Conservation (phyloP, 164 flowering plant genomes). For the Annona cherimola region DNA sequence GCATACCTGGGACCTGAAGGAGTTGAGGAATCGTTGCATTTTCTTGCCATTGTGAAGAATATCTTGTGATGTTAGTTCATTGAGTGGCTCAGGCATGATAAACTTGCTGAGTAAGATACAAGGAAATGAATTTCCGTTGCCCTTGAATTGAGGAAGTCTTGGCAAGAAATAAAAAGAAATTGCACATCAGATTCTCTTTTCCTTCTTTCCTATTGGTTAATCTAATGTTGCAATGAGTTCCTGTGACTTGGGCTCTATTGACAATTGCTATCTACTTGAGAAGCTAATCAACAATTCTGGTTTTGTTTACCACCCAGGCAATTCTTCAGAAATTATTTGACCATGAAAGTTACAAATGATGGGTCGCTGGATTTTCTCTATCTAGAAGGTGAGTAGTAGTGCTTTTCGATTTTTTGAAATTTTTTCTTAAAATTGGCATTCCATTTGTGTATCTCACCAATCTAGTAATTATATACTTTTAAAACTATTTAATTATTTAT, state of each 20-base stretch:
- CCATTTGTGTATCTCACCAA: too few relatives aligned
- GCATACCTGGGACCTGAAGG: neutral
- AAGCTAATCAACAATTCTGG: neutral
- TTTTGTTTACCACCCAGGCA: slow-evolving; percentile 26
- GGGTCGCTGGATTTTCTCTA: neutral
- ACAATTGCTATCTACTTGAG: neutral
- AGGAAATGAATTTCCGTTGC: neutral
- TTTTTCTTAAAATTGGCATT: too few relatives aligned
- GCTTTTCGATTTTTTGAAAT: too few relatives aligned
- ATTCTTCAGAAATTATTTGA: slow-evolving; percentile 47
- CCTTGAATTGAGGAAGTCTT: too few relatives aligned
- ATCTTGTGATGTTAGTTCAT: neutral
- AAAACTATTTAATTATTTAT: too few relatives aligned
- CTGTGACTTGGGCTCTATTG: neutral
- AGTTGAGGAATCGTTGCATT: neutral
- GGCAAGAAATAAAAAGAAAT: too few relatives aligned
- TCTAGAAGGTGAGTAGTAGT: neutral
- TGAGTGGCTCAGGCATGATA: neutral
- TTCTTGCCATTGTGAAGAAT: neutral
- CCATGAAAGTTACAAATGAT: slow-evolving; percentile 21
- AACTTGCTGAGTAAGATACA: neutral
- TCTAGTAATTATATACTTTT: too few relatives aligned
- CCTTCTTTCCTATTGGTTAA: neutral
- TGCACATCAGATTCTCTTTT: too few relatives aligned
- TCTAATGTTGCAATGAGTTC: neutral